Evolutionary conservation across 1,284 basidiomycete genomes (phyloP).

Genomic region (Gymnopus androsaceus): DNA sequence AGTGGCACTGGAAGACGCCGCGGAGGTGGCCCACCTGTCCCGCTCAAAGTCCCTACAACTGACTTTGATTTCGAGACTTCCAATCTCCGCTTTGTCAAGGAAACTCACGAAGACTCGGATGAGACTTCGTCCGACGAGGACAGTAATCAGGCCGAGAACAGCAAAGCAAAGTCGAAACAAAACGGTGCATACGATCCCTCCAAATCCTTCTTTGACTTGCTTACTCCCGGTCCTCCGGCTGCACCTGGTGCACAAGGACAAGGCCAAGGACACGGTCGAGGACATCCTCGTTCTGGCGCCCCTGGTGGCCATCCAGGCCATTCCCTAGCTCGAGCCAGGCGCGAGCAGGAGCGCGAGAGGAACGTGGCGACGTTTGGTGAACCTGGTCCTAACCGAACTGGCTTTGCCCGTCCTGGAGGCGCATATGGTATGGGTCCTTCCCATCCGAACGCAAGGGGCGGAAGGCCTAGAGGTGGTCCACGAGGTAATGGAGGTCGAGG

Average conservation of each 20-base stretch:
- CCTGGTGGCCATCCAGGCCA: background rate
- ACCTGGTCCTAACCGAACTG: conserved; percentile 64
- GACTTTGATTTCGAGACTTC: conserved; percentile 78
- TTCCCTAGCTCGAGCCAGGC: conserved; percentile 47
- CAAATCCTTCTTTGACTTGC: conserved; percentile 77
- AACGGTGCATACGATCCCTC: conserved; percentile 66
- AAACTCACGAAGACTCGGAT: conserved; percentile 11
- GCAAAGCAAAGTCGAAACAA: conserved; percentile 19
- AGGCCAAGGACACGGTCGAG: conserved; percentile 30
- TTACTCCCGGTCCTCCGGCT: too few relatives aligned
- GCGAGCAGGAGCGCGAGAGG: conserved; percentile 77
- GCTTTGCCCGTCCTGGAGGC: conserved; percentile 61
- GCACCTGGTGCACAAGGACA: too few relatives aligned
- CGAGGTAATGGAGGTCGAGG: conserved; percentile 4
- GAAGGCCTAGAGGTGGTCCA: conserved; percentile 18
- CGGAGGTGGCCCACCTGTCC: conserved; percentile 32
- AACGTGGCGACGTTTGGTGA: conserved; percentile 84
- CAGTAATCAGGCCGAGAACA: conserved; percentile 26
- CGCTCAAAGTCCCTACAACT: conserved; percentile 61
- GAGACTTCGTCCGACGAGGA: conserved; percentile 28
- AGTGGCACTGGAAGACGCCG: conserved; percentile 43
- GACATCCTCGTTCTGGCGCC: conserved; percentile 36
- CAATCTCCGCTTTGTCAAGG: conserved; percentile 77
- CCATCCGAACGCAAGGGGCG: conserved; percentile 18
- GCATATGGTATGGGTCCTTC: conserved; percentile 44